Base-by-base conservation (phyloP, 257 asterid species). In the Anisodus tanguticus region DNA sequence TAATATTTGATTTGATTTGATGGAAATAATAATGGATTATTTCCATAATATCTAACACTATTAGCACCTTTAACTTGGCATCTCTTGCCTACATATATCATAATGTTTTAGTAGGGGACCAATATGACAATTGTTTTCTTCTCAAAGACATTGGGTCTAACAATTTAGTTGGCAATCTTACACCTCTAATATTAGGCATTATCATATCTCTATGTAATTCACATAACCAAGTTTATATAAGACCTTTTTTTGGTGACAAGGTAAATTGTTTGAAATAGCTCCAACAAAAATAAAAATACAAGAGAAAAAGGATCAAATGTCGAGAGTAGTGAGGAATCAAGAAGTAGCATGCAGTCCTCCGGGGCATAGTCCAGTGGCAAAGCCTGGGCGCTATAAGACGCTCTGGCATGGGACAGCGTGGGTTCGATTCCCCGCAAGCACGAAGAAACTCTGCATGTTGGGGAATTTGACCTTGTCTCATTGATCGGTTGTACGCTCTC, bases 131-230 rank as follows among this genome's bases (percentile, higher is more conserved):
- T 7, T 53, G 1, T 78, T 78, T 12, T 12, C 4, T 78, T 78
- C 13, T 31, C 83, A 39, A 9, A 80, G 17, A 45, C n/a, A 37
- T 39, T 80, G 57, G 11, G 9, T 35, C 39, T 80, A 39, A 80
- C 39, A 59, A 59, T 80, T 80, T 47, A 43, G 37, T 58, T 57
- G 69, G 72, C 47, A 72, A 3, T 72, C 41, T 22, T n/a, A 72
- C 13, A 71, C 58, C 79, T 43, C 16, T 17, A 9, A 9, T 47
- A 45, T 22, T 10, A 9, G n/a, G 43, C 79, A 71, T n/a, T n/a
- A 45, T n/a, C 58, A 9, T 1, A 45, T 45, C 58, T n/a, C 79
- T 22, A 45, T 71, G 9, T 47, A 45, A n/a, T 71, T 71, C 39
- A 45, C 58, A n/a, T 45, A 41, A 58, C 82, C 70, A 39, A 80